Evolutionary conservation across 2,329 filamentous ascomycete species (phyloP), one percentile per base, ranked within the genome.

Genomic region (Sphaerulina musiva): DNA sequence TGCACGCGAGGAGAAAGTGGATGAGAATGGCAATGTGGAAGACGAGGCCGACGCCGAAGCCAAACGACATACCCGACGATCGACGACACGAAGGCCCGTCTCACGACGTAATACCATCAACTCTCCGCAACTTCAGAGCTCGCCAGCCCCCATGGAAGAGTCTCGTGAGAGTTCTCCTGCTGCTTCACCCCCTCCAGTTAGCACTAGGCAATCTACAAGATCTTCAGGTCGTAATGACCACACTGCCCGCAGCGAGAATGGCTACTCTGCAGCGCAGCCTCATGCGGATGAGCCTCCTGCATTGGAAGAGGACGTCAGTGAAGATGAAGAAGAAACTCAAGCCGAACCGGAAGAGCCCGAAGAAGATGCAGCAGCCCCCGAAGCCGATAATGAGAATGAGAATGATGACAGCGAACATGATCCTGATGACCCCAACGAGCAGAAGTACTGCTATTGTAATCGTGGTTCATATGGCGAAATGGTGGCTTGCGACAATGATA

Each of bases 401-500:
- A 41, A 41, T 42, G 61, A 65, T 2, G 64, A 64, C 17, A 59
- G 55, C 11, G 66, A 64, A 48, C 62, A 67, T 46, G 68, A 70
- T 48, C 66, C 65, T 5, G 78, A 77, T 43, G 78, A 80, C 60
- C 78, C 66, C 0, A 59, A 82, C 64, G 80, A 82, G 57, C 80
- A 80, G 57, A 78, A 80, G 40, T 85, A 85, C 65, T 85, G 82
- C 69, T 83, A 82, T 60, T 85, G 82, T 64, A 80, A 81, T 47
- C 79, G 80, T 58, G 81, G 84, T 38, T 81, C 77, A 59, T 84
- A 83, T 64, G 82, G 82, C 14, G 80, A 83, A 64, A 85, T 85
- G 82, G 79, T 85, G 40, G 82, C 80, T 10, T 85, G 82, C 64
- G 82, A 85, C 67, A 84, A 85, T 65, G 80, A 82, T 38, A 73